Percentiles rank a stretch among this genome's conserved stretches.
phyloP scores from a whole-genome alignment of 2,329 filamentous ascomycete species.

The Trichoderma sp. region DNA sequence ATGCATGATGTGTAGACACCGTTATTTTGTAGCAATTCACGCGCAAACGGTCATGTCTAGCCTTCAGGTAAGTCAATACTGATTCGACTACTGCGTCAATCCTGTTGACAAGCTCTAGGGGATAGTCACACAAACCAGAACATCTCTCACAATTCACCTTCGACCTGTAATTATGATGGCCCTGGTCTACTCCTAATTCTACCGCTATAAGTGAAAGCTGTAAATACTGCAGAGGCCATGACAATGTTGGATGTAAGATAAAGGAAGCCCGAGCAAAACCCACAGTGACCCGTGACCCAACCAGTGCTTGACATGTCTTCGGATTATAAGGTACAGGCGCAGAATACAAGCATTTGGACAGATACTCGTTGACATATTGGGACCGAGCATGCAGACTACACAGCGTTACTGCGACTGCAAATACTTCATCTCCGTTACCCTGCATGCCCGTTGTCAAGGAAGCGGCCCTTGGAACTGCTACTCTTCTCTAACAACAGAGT shows the following conservation, averaged over 20 bases:
- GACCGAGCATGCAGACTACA: too few relatives aligned
- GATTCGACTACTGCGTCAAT: not conserved
- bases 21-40: too few relatives aligned
- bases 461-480: not conserved
- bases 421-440: not conserved
- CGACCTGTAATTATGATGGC: not conserved
- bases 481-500: not conserved
- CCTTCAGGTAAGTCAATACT: too few relatives aligned
- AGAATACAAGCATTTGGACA: too few relatives aligned
- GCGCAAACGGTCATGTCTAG: too few relatives aligned
- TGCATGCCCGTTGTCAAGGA: not conserved
- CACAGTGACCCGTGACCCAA: not conserved
- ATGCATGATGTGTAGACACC: too few relatives aligned
- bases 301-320: not conserved
- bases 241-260: not conserved
- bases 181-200: too few relatives aligned
- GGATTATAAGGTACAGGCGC: not conserved
- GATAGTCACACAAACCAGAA: too few relatives aligned
- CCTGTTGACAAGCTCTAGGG: not conserved
- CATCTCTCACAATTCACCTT: not conserved
- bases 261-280: not conserved
- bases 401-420: not conserved
- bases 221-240: too few relatives aligned
- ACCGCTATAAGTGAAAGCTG: not conserved
- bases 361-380: fast-evolving